Evolutionary conservation across 148 eudicot species (phyloP), one percentile per base, ranked within the genome.

Genomic region (Beta vulgaris): DNA sequence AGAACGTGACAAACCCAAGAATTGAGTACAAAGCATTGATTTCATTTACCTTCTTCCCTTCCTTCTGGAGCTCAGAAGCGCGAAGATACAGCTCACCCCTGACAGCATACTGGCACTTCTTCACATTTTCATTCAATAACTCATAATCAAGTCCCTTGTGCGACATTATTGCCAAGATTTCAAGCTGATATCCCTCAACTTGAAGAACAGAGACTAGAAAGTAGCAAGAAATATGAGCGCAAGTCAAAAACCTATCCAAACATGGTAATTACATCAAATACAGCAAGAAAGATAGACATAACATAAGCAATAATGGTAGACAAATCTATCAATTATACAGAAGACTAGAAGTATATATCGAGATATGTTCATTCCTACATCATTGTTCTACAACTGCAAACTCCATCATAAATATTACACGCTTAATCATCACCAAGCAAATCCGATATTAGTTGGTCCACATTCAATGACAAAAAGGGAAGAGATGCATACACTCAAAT

Each of bases 71-170:
- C 87, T 95, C 98, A 51, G 97, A 86, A 69, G 98, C 98, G 69
- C 98, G 96, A 80, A 95, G 98, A 83, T 95, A 95, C 82, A 95
- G 84, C 85, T 95, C 98, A 35, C 98, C 98, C 87, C 97, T 86
- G 62, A 95, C 98, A 79, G 98, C 97, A 85, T 95, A 95, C 75
- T 95, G 97, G 55, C 81, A 87, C 86, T 90, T 95, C 90, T 95
- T 95, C 78, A 95, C 98, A 80, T 95, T 95, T 86, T 92, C 97
- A 73, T 95, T 95, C 78, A 95, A 66, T 60, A 77, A 71, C 13
- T 95, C 97, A 79, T 92, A 89, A 81, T 95, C 98, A 77, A 95
- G 73, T 69, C 91, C 87, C 81, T 75, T 87, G 46, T 82, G 82
- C n/a, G 92, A 80, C 98, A 95, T 95, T 83, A 59, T 82, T 59